These are phyloP conservation scores for Hydnum rufescens DNA, from an alignment of 768 basidiomycete species.

Conservation along the genomic window DNA sequence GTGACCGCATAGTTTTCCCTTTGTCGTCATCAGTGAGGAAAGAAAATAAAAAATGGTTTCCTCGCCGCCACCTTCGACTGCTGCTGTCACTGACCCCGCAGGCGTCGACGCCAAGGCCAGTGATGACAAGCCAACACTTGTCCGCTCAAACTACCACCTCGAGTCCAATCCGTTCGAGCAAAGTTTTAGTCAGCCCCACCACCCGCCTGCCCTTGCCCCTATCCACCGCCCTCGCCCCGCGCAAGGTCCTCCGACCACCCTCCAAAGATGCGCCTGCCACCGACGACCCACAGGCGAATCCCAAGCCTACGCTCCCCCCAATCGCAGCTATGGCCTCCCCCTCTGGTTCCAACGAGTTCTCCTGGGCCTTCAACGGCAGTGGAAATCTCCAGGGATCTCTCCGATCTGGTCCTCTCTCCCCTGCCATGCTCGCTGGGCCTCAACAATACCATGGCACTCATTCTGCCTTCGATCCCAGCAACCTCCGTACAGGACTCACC, in stretches of 20 bases:
- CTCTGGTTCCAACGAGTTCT: slow-evolving; percentile 29
- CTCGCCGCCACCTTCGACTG: no score
- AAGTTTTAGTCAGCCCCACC: slow-evolving; percentile 21
- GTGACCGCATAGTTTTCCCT: no score
- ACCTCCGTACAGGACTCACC: slow-evolving; percentile 63
- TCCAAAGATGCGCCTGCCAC: slow-evolving; percentile 16
- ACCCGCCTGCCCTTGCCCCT: slow-evolving; percentile 16
- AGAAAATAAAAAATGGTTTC: no score
- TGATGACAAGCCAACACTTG: slow-evolving; percentile 16
- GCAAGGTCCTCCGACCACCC: slow-evolving; percentile 9
- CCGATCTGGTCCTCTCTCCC: slow-evolving; percentile 81
- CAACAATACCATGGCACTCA: slow-evolving; percentile 17
- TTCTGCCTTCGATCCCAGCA: slow-evolving; percentile 42
- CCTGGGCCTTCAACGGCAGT: slow-evolving; percentile 35
- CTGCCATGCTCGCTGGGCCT: slow-evolving; percentile 89
- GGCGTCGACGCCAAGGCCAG: background rate
- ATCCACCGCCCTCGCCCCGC: slow-evolving; percentile 7
- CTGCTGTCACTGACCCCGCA: no score
- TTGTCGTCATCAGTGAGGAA: no score
- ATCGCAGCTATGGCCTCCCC: slow-evolving; percentile 46
- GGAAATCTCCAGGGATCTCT: slow-evolving; percentile 52
- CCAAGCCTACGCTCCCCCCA: slow-evolving; percentile 65
- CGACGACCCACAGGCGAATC: slow-evolving; percentile 10
- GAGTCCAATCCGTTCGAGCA: slow-evolving; percentile 87
- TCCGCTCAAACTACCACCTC: slow-evolving; percentile 46